Conservation (phyloP, 768 basidiomycete species). For the Xerocomus spinulosus region DNA sequence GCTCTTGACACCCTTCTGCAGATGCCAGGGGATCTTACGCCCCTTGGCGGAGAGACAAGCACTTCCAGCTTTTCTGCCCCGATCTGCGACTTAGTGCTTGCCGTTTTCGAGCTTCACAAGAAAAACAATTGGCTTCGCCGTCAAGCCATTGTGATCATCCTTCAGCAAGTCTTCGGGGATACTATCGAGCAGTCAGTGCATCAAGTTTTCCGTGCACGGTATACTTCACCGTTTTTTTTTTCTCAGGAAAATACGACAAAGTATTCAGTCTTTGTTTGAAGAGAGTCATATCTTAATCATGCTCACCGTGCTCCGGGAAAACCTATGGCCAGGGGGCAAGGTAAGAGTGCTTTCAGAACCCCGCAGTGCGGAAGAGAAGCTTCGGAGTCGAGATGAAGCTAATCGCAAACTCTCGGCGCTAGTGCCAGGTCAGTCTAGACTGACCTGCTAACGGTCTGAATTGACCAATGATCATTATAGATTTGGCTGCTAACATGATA, state of each 20-base stretch:
- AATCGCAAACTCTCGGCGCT: slow-evolving; percentile 86
- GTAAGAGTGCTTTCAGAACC: slow-evolving; percentile 54
- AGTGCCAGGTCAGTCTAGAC: slow-evolving; percentile 66
- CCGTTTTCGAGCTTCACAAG: slow-evolving; percentile 92
- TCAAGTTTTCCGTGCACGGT: neutral
- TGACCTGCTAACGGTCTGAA: neutral
- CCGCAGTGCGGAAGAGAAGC: slow-evolving; percentile 79
- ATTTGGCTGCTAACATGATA: slow-evolving; percentile 95
- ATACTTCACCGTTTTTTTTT: neutral
- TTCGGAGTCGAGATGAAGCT: slow-evolving; percentile 77
- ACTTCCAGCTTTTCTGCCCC: slow-evolving; percentile 87
- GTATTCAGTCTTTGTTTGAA: slow-evolving; percentile 56
- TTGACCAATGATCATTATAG: slow-evolving; percentile 36
- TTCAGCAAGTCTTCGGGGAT: slow-evolving; percentile 93
- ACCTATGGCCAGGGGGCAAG: slow-evolving; percentile 83
- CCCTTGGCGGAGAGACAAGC: slow-evolving; percentile 83
- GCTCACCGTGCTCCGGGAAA: slow-evolving; percentile 63
- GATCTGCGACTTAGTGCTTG: slow-evolving; percentile 89
- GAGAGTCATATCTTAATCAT: slow-evolving; percentile 67
- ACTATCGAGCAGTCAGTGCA: slow-evolving; percentile 84
- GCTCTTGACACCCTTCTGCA: slow-evolving; percentile 69
- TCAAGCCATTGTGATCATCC: slow-evolving; percentile 93
- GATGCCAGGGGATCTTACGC: slow-evolving; percentile 72
- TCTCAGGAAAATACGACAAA: slow-evolving; percentile 82
- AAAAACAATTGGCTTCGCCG: slow-evolving; percentile 94